Percentiles rank a stretch among this genome's conserved stretches.
These are phyloP conservation scores for Fragaria nilgerrensis DNA, from an alignment of 306 rosid genomes.

Conservation along the genomic window DNA sequence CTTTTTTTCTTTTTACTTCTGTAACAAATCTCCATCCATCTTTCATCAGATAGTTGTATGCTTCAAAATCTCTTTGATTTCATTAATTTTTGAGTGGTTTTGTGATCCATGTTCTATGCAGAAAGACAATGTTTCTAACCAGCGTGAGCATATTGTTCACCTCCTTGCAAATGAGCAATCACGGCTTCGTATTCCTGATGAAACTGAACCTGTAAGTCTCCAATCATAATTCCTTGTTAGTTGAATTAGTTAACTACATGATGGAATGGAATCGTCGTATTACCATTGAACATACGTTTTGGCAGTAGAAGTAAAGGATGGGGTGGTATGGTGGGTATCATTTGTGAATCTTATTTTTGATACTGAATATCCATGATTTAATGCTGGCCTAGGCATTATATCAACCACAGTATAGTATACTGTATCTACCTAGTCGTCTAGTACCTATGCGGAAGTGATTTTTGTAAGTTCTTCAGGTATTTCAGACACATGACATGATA, in stretches of 20 bases:
- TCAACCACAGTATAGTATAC: background rate
- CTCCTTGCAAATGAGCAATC: constrained; percentile 93
- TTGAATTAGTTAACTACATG: background rate
- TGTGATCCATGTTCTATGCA: constrained; percentile 37
- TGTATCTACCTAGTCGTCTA: background rate
- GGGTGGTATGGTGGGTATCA: background rate
- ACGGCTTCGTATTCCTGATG: constrained; percentile 68
- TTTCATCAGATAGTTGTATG: background rate
- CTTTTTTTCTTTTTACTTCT: background rate
- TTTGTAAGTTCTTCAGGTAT: background rate
- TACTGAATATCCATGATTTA: background rate
- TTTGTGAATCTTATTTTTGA: background rate
- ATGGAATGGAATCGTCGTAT: background rate
- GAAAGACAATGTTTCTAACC: constrained; percentile 92
- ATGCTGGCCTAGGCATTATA: background rate
- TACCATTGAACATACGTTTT: background rate
- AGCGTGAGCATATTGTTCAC: constrained; percentile 81
- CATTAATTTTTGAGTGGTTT: background rate
- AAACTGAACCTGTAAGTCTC: constrained; percentile 66
- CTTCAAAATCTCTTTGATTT: background rate
- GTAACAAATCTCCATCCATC: background rate
- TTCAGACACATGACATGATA: background rate
- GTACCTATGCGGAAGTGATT: background rate
- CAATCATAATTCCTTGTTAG: background rate
- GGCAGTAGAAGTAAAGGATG: background rate